Percentiles rank a stretch among this genome's conserved stretches.
Conservation (phyloP, 192 early-diverging fungal genomes). For the Chytriomyces sp. region DNA sequence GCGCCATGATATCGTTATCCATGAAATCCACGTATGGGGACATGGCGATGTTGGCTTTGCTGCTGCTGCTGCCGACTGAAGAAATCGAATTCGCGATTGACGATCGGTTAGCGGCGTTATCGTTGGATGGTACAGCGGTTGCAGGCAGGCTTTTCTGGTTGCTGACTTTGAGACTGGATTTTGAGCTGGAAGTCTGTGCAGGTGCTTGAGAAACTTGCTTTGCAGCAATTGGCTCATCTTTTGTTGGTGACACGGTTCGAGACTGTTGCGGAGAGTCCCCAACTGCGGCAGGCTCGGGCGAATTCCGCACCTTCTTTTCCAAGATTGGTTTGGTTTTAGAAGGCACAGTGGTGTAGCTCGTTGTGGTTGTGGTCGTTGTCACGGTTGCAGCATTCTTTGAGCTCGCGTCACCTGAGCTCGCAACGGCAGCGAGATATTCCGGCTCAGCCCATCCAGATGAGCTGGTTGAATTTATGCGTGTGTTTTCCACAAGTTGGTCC, state of each 20-base stretch:
- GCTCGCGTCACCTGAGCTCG: not conserved
- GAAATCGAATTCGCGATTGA: no score
- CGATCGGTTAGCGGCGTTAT: no score
- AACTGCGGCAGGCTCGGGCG: not conserved
- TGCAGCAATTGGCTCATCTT: not conserved
- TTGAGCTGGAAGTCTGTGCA: not conserved
- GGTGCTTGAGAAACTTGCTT: not conserved
- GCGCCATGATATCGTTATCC: not conserved
- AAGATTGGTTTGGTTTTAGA: not conserved
- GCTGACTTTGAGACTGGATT: not conserved
- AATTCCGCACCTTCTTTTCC: not conserved
- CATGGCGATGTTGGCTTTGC: not conserved
- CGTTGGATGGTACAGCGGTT: no score
- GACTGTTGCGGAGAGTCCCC: not conserved
- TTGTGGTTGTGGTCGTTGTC: not conserved
- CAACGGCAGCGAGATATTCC: not conserved
- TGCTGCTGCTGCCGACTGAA: not conserved
- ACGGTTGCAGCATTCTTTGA: not conserved
- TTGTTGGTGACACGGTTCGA: not conserved
- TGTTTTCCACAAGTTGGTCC: not conserved
- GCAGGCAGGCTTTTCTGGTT: not conserved
- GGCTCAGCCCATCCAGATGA: not conserved
- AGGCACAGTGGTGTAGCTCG: not conserved
- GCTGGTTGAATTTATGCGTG: not conserved
- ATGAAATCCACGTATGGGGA: slow-evolving; percentile 5